Conservation (phyloP, 345 rosid genomes). For the Stellera chamaejasme region DNA sequence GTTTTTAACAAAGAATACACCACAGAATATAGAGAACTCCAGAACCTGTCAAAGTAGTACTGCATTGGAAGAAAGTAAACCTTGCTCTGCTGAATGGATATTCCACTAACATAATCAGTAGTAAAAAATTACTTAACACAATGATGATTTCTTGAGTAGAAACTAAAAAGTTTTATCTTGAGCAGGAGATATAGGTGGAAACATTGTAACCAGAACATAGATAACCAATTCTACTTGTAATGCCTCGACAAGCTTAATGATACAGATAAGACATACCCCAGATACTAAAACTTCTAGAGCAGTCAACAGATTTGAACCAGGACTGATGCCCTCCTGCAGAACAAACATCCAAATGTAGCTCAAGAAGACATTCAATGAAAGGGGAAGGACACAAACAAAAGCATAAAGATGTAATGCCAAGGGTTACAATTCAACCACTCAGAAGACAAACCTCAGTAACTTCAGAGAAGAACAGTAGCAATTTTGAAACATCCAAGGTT, state of each 20-base stretch:
- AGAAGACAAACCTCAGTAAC: conserved; percentile 51
- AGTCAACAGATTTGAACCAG: conserved; percentile 78
- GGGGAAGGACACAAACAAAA: conserved; percentile 1
- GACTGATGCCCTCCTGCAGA: conserved; percentile 67
- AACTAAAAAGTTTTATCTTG: conserved; percentile 8
- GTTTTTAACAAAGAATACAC: not conserved
- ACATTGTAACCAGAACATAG: not conserved
- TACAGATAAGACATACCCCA: conserved; percentile 48
- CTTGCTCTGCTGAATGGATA: too few relatives aligned
- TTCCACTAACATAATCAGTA: not conserved
- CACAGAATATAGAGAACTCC: not conserved
- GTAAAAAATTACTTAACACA: not conserved
- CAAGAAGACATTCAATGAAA: not conserved
- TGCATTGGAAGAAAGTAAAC: too few relatives aligned
- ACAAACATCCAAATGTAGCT: conserved; percentile 17
- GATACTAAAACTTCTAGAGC: conserved; percentile 85
- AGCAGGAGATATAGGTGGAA: conserved; percentile 11
- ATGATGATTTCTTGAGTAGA: not conserved
- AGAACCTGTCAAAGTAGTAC: not conserved
- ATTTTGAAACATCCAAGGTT: conserved; percentile 55
- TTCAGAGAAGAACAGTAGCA: conserved; percentile 67
- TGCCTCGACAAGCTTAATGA: too few relatives aligned
- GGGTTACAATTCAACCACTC: not conserved
- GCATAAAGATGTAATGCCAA: not conserved
- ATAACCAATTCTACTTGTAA: not conserved